Conservation (phyloP, 2,329 filamentous ascomycete genomes). For the Diaporthe sp. region DNA sequence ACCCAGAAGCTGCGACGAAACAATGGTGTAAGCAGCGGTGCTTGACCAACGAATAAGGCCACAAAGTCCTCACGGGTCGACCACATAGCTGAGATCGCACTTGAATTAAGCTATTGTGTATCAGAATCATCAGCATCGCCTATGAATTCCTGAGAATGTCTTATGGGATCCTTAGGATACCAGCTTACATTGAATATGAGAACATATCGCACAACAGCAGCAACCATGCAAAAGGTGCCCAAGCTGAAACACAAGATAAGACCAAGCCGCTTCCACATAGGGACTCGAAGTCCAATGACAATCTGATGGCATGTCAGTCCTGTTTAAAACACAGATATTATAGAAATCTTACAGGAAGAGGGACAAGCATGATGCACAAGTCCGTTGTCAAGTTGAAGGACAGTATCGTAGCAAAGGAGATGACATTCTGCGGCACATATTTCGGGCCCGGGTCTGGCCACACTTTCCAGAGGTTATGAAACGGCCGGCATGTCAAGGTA, state of each 20-base stretch:
- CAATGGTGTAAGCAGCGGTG: background rate
- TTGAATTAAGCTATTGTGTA: background rate
- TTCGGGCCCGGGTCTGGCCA: background rate
- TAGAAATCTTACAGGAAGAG: background rate
- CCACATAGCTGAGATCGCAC: background rate
- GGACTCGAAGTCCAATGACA: background rate
- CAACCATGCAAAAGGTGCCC: background rate
- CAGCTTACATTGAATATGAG: background rate
- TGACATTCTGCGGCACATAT: background rate
- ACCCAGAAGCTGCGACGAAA: slow-evolving; percentile 7
- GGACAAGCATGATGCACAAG: background rate
- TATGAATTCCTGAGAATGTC: background rate
- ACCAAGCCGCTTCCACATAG: background rate
- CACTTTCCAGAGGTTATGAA: background rate
- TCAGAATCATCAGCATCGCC: background rate
- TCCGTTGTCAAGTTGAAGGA: background rate
- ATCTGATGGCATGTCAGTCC: background rate
- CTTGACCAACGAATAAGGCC: background rate
- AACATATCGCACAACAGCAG: background rate
- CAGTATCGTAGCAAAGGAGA: background rate
- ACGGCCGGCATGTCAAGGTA: background rate
- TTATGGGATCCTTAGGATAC: background rate
- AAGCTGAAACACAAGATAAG: background rate
- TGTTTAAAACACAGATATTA: background rate
- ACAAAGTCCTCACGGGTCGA: background rate